Evolutionary conservation across 345 rosid species (phyloP), one percentile per base, ranked within the genome.

Genomic region (Hirschfeldia incana): DNA sequence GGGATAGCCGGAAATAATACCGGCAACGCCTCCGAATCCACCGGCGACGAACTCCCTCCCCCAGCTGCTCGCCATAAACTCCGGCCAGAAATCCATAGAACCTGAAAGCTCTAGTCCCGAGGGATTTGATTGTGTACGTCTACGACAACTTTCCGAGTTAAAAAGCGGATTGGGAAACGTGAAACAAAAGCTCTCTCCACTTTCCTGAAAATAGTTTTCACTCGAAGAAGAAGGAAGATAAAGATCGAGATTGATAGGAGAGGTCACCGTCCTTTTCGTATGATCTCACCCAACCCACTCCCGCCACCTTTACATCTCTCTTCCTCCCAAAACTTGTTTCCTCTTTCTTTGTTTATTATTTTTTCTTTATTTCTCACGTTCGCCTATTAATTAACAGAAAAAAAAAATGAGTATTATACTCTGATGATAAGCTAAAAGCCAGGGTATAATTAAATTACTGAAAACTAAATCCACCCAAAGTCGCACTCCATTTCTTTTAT

Each of bases 21-120:
- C 98, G n/a, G 99, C 98, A 13, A 87, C 83, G 77, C 99, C 99
- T 26, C 99, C 98, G 66, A 88, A 87, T 3, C 98, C 99, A 34
- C 98, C 98, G 7, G 94, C 99, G 55, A 93, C 93, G 83, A 91
- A 91, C 70, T 95, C 98, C 73, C 73, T 84, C 1, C 97, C 98
- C 90, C 90, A 90, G 70, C 92, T 91, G 74, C 67, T 87, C 11
- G 98, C 97, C 69, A 95, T 84, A 84, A 91, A 95, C 83, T 93
- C 94, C 7, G 97, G 99, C 98, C 96, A 91, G 76, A 90, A 93
- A 79, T 93, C 97, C 99, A 93, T 57, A 28, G 4, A n/a, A 5
- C 27, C 59, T 55, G 28, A 16, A 55, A 55, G 21, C 10, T 16
- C 60, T 46, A 4, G 16, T 13, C 57, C 57, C 57, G 57, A 57